Conservation (phyloP, 345 rosid species). For the Microthlaspi erraticum region DNA sequence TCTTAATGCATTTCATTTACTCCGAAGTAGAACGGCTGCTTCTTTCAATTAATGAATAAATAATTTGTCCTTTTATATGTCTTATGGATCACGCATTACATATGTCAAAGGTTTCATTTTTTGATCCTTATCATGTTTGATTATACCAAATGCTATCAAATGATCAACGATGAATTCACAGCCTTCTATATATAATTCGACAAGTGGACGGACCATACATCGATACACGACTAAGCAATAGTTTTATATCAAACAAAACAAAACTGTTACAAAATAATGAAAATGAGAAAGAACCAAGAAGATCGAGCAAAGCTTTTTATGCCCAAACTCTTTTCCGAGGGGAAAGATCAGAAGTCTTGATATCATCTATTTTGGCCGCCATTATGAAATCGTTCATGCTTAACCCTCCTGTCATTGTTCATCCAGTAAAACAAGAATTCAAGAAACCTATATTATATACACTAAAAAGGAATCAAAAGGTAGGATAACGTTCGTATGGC, state of each 20-base stretch:
- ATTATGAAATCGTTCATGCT: conserved; percentile 89
- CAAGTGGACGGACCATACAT: neutral
- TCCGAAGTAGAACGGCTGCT: neutral
- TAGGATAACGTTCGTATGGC: neutral
- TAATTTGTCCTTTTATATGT: neutral
- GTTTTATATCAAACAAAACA: conserved; percentile 10
- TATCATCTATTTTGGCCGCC: conserved; percentile 84
- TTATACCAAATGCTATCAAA: no score
- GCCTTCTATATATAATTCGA: neutral
- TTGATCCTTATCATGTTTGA: neutral
- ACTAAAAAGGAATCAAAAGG: conserved; percentile 42
- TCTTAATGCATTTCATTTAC: neutral
- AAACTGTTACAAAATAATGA: conserved; percentile 25
- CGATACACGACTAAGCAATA: no score
- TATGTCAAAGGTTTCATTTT: neutral
- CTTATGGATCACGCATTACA: neutral
- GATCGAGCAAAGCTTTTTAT: conserved; percentile 31
- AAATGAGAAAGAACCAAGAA: neutral
- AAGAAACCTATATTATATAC: conserved; percentile 6
- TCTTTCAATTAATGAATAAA: no score
- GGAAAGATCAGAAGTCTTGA: conserved; percentile 87
- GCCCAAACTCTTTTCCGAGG: conserved; percentile 89
- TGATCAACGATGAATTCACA: conserved; percentile 2
- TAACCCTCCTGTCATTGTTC: conserved; percentile 66
- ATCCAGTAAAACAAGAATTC: conserved; percentile 26